Evolutionary conservation across 1,284 basidiomycete genomes (phyloP).

Genomic region (Coniferiporia sulphurascens): DNA sequence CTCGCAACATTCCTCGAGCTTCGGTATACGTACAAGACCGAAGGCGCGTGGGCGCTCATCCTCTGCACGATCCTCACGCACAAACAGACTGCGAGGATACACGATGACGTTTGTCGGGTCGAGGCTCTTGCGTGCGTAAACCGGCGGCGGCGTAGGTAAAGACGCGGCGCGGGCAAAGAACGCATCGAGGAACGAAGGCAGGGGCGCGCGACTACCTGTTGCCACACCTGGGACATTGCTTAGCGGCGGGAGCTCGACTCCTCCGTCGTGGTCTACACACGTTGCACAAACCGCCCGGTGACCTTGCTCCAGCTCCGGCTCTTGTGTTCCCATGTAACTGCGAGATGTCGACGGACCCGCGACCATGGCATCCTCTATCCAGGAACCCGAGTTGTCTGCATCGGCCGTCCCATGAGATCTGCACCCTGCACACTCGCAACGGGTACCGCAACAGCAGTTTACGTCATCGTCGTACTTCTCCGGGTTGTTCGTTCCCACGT

Average conservation of each 20-base stretch:
- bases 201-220: not conserved
- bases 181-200: conserved; percentile 41
- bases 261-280: conserved; percentile 53
- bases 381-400: not conserved
- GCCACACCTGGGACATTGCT: conserved; percentile 19
- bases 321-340: too few relatives aligned
- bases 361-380: conserved; percentile 7
- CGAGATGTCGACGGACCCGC: not conserved
- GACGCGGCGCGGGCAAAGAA: conserved; percentile 63
- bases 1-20: conserved; percentile 55
- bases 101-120: conserved; percentile 49
- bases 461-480: conserved; percentile 50
- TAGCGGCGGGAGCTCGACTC: conserved; percentile 36
- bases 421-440: conserved; percentile 72
- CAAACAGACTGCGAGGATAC: conserved; percentile 37
- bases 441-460: conserved; percentile 64
- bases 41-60: conserved; percentile 32
- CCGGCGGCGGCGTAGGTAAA: conserved; percentile 47
- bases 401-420: conserved; percentile 55
- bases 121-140: conserved; percentile 35
- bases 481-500: conserved; percentile 15
- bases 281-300: conserved; percentile 37
- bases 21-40: conserved; percentile 53
- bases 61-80: not conserved
- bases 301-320: too few relatives aligned